Conservation (phyloP, 1,284 basidiomycete species). For the Mycena citricolor region DNA sequence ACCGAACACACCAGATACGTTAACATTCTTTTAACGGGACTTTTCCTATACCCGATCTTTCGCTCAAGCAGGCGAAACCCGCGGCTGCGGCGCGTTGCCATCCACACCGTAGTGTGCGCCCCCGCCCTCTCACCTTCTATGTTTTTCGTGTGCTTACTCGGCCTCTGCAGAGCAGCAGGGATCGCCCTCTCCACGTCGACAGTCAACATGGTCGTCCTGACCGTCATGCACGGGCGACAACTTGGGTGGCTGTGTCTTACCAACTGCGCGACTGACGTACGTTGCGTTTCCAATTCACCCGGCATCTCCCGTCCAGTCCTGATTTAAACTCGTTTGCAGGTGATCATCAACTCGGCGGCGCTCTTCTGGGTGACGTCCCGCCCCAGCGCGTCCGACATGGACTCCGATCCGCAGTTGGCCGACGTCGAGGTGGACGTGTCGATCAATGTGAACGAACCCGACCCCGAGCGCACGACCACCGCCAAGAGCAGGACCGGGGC, state of each 20-base stretch:
- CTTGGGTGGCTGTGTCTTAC: slow-evolving; percentile 48
- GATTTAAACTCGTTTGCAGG: slow-evolving; percentile 16
- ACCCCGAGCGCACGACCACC: too few relatives aligned
- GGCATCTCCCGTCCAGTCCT: background rate
- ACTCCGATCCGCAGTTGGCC: too few relatives aligned
- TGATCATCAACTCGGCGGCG: slow-evolving; percentile 33
- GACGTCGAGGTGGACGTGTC: too few relatives aligned
- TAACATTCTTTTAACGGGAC: slow-evolving; percentile 40
- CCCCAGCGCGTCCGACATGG: background rate
- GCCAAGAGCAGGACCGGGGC: too few relatives aligned
- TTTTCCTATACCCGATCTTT: slow-evolving; percentile 45
- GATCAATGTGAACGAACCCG: too few relatives aligned
- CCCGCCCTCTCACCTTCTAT: background rate
- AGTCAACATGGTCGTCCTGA: slow-evolving; percentile 45
- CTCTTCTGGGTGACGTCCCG: slow-evolving; percentile 30
- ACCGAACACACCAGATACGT: slow-evolving; percentile 34
- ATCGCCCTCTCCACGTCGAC: slow-evolving; percentile 46
- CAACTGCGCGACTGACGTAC: slow-evolving; percentile 46
- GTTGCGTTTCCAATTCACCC: background rate
- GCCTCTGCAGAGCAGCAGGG: slow-evolving; percentile 37
- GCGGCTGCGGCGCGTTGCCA: slow-evolving; percentile 34
- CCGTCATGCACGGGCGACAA: slow-evolving; percentile 42
- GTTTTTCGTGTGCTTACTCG: background rate
- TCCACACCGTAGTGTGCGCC: slow-evolving; percentile 35
- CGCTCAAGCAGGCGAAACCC: slow-evolving; percentile 32